Evolutionary conservation across 192 early-diverging fungal genomes (phyloP).

Genomic region (Coemansia sp.): DNA sequence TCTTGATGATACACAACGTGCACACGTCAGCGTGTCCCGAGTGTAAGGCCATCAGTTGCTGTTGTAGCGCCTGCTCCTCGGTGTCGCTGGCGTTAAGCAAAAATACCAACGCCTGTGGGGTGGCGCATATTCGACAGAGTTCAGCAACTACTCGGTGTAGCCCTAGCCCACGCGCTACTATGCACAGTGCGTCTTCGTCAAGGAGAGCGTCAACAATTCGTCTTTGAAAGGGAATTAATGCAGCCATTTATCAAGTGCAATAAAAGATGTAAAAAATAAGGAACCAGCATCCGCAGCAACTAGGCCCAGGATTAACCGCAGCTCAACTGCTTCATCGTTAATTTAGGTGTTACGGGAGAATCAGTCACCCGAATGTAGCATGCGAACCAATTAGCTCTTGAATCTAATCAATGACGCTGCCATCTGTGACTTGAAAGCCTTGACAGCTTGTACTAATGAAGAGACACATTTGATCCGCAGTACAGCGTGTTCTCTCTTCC

Average conservation of each 20-base stretch:
- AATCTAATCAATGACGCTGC: too few species aligned
- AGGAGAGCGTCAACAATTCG: slow-evolving; percentile 64
- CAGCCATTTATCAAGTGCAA: neutral
- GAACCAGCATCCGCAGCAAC: neutral
- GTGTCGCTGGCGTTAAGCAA: slow-evolving; percentile 68
- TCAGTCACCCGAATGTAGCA: neutral
- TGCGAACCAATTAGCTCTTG: too few species aligned
- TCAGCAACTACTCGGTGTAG: slow-evolving; percentile 66
- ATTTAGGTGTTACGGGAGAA: neutral
- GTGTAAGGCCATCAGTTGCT: slow-evolving; percentile 49
- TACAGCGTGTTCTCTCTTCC: too few species aligned
- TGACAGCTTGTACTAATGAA: too few species aligned
- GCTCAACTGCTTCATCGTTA: neutral
- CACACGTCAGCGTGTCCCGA: slow-evolving; percentile 39
- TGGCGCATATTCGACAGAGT: slow-evolving; percentile 68
- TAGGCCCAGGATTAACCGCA: neutral
- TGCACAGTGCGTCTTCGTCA: slow-evolving; percentile 77
- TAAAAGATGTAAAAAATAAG: neutral
- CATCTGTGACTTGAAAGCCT: too few species aligned
- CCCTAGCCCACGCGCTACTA: slow-evolving; percentile 78
- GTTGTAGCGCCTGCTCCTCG: slow-evolving; percentile 57
- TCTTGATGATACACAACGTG: slow-evolving; percentile 17
- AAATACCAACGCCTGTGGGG: slow-evolving; percentile 71
- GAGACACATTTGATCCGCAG: too few species aligned
- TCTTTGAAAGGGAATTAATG: slow-evolving; percentile 62